phyloP scores from a whole-genome alignment of 2,329 filamentous ascomycete genomes.

The Thermoascus crustaceus region DNA sequence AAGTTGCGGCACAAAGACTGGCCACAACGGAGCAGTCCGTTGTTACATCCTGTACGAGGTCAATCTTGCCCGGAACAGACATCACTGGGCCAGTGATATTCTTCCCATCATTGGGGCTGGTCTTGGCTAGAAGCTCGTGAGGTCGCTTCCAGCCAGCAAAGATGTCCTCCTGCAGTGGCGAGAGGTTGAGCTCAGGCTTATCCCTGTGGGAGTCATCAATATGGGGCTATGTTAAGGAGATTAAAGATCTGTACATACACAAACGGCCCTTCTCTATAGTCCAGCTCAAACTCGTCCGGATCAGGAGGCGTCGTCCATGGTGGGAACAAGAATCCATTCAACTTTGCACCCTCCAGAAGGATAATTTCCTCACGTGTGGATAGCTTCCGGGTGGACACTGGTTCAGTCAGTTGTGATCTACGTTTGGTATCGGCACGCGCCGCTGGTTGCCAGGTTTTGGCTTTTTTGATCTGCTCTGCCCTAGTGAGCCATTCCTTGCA shows the following conservation, averaged over 20 bases:
- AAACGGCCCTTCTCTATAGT: slow-evolving; percentile 48
- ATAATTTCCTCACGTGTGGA: slow-evolving; percentile 68
- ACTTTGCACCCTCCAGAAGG: slow-evolving; percentile 64
- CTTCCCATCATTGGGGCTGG: slow-evolving; percentile 19
- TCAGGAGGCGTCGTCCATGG: slow-evolving; percentile 66
- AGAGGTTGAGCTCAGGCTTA: slow-evolving; percentile 60
- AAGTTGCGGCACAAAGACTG: slow-evolving; percentile 76
- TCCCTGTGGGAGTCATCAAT: slow-evolving; percentile 49
- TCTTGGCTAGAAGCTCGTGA: slow-evolving; percentile 51
- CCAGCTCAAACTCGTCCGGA: slow-evolving; percentile 52
- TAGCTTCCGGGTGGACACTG: slow-evolving; percentile 50
- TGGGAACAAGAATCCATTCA: slow-evolving; percentile 77
- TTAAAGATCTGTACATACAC: slow-evolving; percentile 42
- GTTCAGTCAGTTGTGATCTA: slow-evolving; percentile 35
- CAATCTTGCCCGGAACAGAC: slow-evolving; percentile 52
- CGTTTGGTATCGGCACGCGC: slow-evolving; percentile 13
- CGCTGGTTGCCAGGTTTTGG: slow-evolving; percentile 23
- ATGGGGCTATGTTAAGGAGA: slow-evolving; percentile 6
- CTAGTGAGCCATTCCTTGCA: slow-evolving; percentile 60
- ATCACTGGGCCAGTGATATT: slow-evolving; percentile 44
- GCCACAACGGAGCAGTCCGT: slow-evolving; percentile 97
- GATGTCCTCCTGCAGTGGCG: slow-evolving; percentile 62
- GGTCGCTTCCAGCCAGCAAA: slow-evolving; percentile 81
- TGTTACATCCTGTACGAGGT: slow-evolving; percentile 90
- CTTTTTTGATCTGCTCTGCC: slow-evolving; percentile 67